phyloP scores from a whole-genome alignment of 345 rosid genomes.

The Gossypium mustelinum region DNA sequence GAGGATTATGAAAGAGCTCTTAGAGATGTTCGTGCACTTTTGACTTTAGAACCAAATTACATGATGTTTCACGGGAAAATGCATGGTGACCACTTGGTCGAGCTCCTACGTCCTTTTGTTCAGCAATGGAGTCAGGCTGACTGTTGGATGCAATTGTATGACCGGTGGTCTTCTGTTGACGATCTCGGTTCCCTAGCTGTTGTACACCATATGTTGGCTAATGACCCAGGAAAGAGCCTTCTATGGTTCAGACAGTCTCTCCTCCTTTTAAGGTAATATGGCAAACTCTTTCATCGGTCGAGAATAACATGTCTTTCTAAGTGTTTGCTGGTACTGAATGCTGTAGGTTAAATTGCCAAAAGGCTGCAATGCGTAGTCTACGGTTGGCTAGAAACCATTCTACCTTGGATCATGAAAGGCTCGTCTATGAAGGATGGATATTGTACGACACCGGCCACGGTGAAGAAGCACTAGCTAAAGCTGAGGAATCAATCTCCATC shows the following conservation, averaged over 20 bases:
- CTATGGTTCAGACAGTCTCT: slow-evolving; percentile 88
- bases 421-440: slow-evolving; percentile 97
- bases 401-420: slow-evolving; percentile 75
- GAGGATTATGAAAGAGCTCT: slow-evolving; percentile 81
- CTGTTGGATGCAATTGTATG: slow-evolving; percentile 95
- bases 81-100: slow-evolving; percentile 67
- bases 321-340: slow-evolving; percentile 14
- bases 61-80: slow-evolving; percentile 69
- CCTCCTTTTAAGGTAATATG: slow-evolving; percentile 68
- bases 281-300: not conserved
- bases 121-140: slow-evolving; percentile 85
- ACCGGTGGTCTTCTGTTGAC: slow-evolving; percentile 92
- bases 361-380: slow-evolving; percentile 92
- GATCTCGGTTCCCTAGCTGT: slow-evolving; percentile 93
- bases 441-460: slow-evolving; percentile 89
- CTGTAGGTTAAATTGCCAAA: slow-evolving; percentile 84
- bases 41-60: slow-evolving; percentile 78
- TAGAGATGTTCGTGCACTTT: slow-evolving; percentile 72
- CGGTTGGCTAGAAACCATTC: slow-evolving; percentile 88
- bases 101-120: slow-evolving; percentile 63
- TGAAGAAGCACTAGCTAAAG: slow-evolving; percentile 90
- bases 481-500: slow-evolving; percentile 74
- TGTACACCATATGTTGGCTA: slow-evolving; percentile 84
- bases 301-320: not conserved
- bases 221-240: slow-evolving; percentile 87